These are phyloP conservation scores for Keqinozyma sinolaborantium DNA, from an alignment of 1,139 yeast species.

Conservation along the genomic window DNA sequence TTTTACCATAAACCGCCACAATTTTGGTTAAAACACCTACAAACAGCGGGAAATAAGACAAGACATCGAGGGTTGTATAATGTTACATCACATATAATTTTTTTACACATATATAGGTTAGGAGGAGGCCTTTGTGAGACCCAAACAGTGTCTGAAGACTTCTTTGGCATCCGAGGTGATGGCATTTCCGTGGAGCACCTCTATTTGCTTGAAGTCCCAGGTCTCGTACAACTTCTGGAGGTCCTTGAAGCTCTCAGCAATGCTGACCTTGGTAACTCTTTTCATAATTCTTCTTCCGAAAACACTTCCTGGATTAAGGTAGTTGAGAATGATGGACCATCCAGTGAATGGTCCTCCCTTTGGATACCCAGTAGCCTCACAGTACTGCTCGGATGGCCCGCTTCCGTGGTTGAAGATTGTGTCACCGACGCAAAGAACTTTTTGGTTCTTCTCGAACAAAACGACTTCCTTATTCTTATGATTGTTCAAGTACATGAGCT, in stretches of 20 bases:
- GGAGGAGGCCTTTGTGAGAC: constrained; percentile 2
- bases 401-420: constrained; percentile 38
- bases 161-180: constrained; percentile 32
- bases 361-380: constrained; percentile 35
- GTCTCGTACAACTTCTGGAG: constrained; percentile 19
- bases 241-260: constrained; percentile 14
- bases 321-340: constrained; percentile 20
- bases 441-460: constrained; percentile 34
- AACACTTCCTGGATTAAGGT: constrained; percentile 25
- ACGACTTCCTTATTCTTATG: constrained; percentile 49
- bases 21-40: too few species aligned
- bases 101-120: too few species aligned
- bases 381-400: constrained; percentile 15
- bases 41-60: too few species aligned
- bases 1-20: too few species aligned
- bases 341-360: constrained; percentile 27
- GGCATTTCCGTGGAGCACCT: constrained; percentile 50
- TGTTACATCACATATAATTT: too few species aligned
- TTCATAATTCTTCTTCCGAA: constrained; percentile 24
- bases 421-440: constrained; percentile 47
- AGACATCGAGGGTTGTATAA: too few species aligned
- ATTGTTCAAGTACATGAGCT: constrained; percentile 44
- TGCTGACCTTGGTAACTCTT: constrained; percentile 11
- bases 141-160: constrained; percentile 7
- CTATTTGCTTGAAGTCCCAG: constrained; percentile 42